Evolutionary conservation across 768 basidiomycete genomes (phyloP).

Genomic region (Collybiopsis luxurians): DNA sequence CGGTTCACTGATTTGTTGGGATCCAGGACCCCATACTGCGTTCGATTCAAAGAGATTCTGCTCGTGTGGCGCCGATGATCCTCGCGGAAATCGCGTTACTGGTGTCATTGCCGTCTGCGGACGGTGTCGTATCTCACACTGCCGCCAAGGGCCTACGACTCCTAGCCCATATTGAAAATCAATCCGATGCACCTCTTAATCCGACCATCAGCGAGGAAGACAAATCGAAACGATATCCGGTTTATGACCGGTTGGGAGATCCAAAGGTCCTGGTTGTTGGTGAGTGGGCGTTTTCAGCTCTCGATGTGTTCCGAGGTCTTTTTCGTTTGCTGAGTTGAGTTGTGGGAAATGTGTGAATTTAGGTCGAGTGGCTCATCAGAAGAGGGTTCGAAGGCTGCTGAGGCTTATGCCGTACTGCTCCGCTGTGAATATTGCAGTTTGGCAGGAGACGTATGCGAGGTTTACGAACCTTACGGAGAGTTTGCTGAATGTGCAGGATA

Average conservation of each 20-base stretch:
- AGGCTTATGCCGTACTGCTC: slow-evolving; percentile 61
- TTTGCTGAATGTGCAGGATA: slow-evolving; percentile 38
- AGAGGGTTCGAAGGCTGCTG: slow-evolving; percentile 70
- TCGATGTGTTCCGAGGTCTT: too few species aligned
- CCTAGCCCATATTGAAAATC: slow-evolving; percentile 64
- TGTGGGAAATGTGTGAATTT: slow-evolving; percentile 10
- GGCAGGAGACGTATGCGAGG: slow-evolving; percentile 80
- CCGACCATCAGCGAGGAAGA: slow-evolving; percentile 56
- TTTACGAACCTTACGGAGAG: slow-evolving; percentile 67
- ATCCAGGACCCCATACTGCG: slow-evolving; percentile 18
- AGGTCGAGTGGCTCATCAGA: slow-evolving; percentile 82
- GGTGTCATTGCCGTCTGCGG: slow-evolving; percentile 67
- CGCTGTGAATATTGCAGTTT: slow-evolving; percentile 71
- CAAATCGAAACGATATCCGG: slow-evolving; percentile 62
- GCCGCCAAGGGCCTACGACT: slow-evolving; percentile 70
- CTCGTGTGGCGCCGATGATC: slow-evolving; percentile 61
- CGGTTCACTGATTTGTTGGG: neutral
- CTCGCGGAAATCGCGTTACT: slow-evolving; percentile 73
- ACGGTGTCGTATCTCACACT: slow-evolving; percentile 60
- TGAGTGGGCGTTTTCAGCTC: too few species aligned
- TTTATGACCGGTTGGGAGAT: slow-evolving; percentile 80
- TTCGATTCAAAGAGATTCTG: slow-evolving; percentile 46
- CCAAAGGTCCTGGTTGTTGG: slow-evolving; percentile 68
- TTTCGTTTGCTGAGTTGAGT: too few species aligned
- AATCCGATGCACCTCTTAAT: slow-evolving; percentile 53